Evolutionary conservation across 2,329 filamentous ascomycete genomes (phyloP), one percentile per base, ranked within the genome.

Genomic region (Trichoderma harzianum): DNA sequence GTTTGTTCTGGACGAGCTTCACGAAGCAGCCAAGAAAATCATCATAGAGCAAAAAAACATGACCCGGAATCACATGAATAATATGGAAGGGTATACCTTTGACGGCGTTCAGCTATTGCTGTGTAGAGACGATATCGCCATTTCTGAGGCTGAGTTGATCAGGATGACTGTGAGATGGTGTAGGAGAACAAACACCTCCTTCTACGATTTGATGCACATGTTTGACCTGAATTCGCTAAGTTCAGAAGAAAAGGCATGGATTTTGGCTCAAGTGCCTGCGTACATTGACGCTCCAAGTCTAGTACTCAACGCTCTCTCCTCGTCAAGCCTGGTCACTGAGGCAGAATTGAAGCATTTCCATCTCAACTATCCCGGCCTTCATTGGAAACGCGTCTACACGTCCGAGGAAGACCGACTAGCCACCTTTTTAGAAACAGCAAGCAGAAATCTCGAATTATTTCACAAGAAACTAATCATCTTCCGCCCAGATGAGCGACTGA

Each of bases 381-480:
- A 77, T 39, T 84, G 82, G 82, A 83, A 83, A 69, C 75, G 79
- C 7, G 75, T 82, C 11, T 84, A 80, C 73, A 76, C 76, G 8
- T 79, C 80, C 0, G 51, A 73, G 2, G 61, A 72, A 24, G 81
- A 82, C 64, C 78, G 81, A 0, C 74, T 83, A 21, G 80, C 76
- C 32, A 79, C 76, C 6, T 83, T 83, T 70, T 74, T 83, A 5
- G 78, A 81, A 16, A 73, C 74, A 3, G 73, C 78, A 1, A 74
- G 74, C 57, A 77, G 74, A 34, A 74, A 77, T 7, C 72, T 83
- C 8, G 79, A 80, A 24, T 58, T 78, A 0, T 84, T 83, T 71
- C 80, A 84, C 69, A 79, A 78, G 43, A 84, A 82, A 72, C 74
- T 84, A 2, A 79, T 84, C 47, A 72, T 84, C 12, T 74, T 83